Evolutionary conservation across 2,329 filamentous ascomycete genomes (phyloP).

Genomic region (Fusarium nanum): DNA sequence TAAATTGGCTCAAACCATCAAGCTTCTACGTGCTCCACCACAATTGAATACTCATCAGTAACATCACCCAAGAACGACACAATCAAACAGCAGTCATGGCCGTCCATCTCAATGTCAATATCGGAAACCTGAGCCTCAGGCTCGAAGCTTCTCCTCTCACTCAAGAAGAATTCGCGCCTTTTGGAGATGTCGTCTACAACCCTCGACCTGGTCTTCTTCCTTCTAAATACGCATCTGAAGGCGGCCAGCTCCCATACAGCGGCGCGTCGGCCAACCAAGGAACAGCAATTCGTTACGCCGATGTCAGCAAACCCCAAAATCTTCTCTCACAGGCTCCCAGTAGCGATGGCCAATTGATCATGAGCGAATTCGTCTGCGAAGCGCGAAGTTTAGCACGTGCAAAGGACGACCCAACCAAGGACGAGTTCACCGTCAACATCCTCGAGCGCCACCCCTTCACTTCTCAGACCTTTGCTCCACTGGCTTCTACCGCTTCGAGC

Average conservation of each 20-base stretch:
- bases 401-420: slow-evolving; percentile 16
- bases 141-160: slow-evolving; percentile 75
- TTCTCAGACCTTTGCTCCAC: slow-evolving; percentile 89
- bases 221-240: slow-evolving; percentile 57
- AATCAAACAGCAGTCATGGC: slow-evolving; percentile 36
- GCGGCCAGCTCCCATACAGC: slow-evolving; percentile 55
- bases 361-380: slow-evolving; percentile 90
- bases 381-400: slow-evolving; percentile 46
- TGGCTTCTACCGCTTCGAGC: slow-evolving; percentile 63
- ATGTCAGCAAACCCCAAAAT: slow-evolving; percentile 79
- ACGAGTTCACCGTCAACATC: slow-evolving; percentile 71
- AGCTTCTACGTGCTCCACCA: background rate
- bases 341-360: slow-evolving; percentile 65
- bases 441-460: slow-evolving; percentile 95
- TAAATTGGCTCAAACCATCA: slow-evolving; percentile 10
- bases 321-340: slow-evolving; percentile 76
- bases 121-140: slow-evolving; percentile 41
- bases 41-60: background rate
- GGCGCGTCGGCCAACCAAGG: slow-evolving; percentile 82
- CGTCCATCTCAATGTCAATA: slow-evolving; percentile 35
- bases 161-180: slow-evolving; percentile 75
- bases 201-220: slow-evolving; percentile 69
- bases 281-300: slow-evolving; percentile 85
- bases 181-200: slow-evolving; percentile 85
- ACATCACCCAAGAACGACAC: background rate